Percentiles rank a stretch among this genome's conserved stretches.
Conservation (phyloP, 2,329 filamentous ascomycete genomes). For the Ascochyta lentis region DNA sequence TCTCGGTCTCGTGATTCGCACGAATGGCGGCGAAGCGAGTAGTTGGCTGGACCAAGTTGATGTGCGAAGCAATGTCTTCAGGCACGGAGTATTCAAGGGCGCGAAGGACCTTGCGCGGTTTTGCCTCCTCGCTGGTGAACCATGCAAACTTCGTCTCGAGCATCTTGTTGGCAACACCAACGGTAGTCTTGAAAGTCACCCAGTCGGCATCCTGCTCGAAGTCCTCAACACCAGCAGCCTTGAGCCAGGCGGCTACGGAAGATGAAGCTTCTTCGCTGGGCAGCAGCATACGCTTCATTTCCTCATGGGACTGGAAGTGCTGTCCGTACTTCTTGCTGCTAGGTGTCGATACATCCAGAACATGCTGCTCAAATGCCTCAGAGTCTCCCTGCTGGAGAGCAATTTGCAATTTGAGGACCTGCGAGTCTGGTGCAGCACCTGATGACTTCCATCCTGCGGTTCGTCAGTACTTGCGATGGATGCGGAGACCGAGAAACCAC, state of each 20-base stretch:
- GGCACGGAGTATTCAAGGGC: slow-evolving; percentile 53
- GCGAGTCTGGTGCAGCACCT: slow-evolving; percentile 24
- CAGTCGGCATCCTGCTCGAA: slow-evolving; percentile 49
- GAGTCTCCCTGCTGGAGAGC: slow-evolving; percentile 38
- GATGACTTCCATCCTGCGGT: slow-evolving; percentile 33
- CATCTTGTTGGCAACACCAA: slow-evolving; percentile 50
- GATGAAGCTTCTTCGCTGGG: slow-evolving; percentile 48
- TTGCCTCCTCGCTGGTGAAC: slow-evolving; percentile 47
- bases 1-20: slow-evolving; percentile 26
- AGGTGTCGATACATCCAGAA: slow-evolving; percentile 56
- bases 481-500: background rate
- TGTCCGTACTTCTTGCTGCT: slow-evolving; percentile 56
- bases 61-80: slow-evolving; percentile 46
- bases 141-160: slow-evolving; percentile 58
- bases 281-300: slow-evolving; percentile 54
- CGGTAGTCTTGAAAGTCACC: slow-evolving; percentile 48
- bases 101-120: slow-evolving; percentile 52
- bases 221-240: slow-evolving; percentile 47
- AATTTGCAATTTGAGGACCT: slow-evolving; percentile 39
- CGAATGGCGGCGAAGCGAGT: slow-evolving; percentile 55
- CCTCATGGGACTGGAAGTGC: slow-evolving; percentile 53
- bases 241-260: slow-evolving; percentile 55
- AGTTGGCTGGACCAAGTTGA: slow-evolving; percentile 60
- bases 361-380: slow-evolving; percentile 49
- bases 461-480: background rate